phyloP scores from a whole-genome alignment of 306 rosid genomes.

The Pterocarpus macrocarpus region DNA sequence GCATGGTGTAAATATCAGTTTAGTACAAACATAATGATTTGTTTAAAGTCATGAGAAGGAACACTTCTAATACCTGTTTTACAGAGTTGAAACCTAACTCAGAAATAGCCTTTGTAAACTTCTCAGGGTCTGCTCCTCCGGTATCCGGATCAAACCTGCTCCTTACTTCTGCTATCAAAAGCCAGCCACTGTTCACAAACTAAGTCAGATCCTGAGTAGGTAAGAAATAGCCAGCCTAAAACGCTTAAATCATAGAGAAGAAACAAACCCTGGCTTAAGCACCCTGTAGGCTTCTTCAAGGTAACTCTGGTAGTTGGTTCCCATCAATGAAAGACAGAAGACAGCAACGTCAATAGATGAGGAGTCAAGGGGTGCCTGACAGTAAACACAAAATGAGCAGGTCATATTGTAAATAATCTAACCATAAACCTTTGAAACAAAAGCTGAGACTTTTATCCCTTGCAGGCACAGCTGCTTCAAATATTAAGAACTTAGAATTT shows the following conservation, averaged over 20 bases:
- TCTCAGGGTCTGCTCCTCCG: constrained; percentile 90
- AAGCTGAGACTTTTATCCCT: constrained; percentile 1
- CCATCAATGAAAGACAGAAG: constrained; percentile 95
- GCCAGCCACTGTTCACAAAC: constrained; percentile 76
- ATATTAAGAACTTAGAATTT: constrained; percentile 13
- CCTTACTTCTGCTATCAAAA: constrained; percentile 94
- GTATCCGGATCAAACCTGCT: constrained; percentile 89
- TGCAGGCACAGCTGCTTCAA: background rate
- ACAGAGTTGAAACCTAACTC: constrained; percentile 77
- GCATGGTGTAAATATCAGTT: constrained; percentile 52
- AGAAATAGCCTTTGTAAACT: constrained; percentile 69
- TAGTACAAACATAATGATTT: constrained; percentile 42
- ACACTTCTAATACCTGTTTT: constrained; percentile 57
- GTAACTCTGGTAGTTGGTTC: constrained; percentile 80
- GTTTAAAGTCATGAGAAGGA: constrained; percentile 12
- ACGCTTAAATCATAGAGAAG: background rate
- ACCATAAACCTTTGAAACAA: background rate
- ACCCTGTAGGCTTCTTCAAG: constrained; percentile 80
- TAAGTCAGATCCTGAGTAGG: constrained; percentile 40
- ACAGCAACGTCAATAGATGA: constrained; percentile 81
- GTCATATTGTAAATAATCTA: constrained; percentile 13
- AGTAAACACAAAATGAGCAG: constrained; percentile 42
- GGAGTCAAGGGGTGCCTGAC: constrained; percentile 76
- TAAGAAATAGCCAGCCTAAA: background rate
- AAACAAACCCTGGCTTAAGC: constrained; percentile 76